These are phyloP conservation scores for Cladosporium halotolerans DNA, from an alignment of 2,329 filamentous ascomycete genomes.

Conservation along the genomic window DNA sequence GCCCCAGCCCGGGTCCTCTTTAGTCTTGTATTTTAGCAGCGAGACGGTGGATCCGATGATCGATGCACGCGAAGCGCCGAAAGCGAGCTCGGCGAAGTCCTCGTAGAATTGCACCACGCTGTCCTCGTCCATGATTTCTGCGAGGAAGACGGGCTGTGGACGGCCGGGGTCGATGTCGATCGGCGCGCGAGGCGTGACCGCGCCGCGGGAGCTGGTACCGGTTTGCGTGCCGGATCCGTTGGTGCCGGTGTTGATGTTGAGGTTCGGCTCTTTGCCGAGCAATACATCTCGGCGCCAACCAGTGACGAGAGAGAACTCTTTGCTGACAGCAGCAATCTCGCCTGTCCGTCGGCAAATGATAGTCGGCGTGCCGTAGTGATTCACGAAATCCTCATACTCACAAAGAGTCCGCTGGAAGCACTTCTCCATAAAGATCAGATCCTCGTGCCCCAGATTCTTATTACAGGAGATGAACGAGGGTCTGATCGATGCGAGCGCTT, in stretches of 20 bases:
- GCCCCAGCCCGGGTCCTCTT: conserved; percentile 46
- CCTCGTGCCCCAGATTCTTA: conserved; percentile 77
- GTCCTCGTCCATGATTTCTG: conserved; percentile 88
- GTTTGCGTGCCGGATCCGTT: conserved; percentile 34
- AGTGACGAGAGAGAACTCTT: conserved; percentile 92
- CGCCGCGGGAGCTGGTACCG: conserved; percentile 41
- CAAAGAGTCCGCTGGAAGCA: conserved; percentile 88
- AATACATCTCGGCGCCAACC: conserved; percentile 90
- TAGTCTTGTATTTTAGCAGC: conserved; percentile 81
- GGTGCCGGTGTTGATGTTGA: conserved; percentile 72
- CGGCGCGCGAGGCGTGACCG: conserved; percentile 39
- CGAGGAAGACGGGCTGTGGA: conserved; percentile 77
- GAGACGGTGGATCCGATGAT: conserved; percentile 73
- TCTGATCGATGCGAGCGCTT: conserved; percentile 80
- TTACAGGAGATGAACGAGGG: conserved; percentile 91
- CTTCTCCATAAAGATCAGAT: conserved; percentile 96
- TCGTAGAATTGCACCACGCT: conserved; percentile 93
- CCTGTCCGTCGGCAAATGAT: conserved; percentile 88
- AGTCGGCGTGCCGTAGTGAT: conserved; percentile 80
- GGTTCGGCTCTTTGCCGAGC: conserved; percentile 77
- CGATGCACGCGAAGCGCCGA: conserved; percentile 80
- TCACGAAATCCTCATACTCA: conserved; percentile 89
- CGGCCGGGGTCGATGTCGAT: conserved; percentile 32
- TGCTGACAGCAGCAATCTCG: conserved; percentile 90
- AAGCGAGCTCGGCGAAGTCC: conserved; percentile 86